Conservation (phyloP, 495 filamentous ascomycete species). For the Wilcoxina mikolae region DNA sequence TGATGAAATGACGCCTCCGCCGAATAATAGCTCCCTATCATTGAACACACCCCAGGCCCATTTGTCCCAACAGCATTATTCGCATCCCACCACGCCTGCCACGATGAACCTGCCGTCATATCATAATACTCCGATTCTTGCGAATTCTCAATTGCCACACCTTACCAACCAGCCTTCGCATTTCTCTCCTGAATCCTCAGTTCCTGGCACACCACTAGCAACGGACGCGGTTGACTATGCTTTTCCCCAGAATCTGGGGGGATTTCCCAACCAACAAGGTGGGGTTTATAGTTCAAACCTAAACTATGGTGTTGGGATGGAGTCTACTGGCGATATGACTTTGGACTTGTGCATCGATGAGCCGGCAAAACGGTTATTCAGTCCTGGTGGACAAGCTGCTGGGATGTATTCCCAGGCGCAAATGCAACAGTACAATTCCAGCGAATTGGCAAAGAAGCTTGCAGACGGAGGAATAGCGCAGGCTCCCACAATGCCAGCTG, state of each 20-base stretch:
- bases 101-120: conserved; percentile 47
- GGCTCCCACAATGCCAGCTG: conserved; percentile 3
- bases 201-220: conserved; percentile 56
- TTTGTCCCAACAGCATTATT: conserved; percentile 65
- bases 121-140: conserved; percentile 93
- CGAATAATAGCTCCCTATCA: conserved; percentile 41
- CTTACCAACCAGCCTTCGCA: conserved; percentile 53
- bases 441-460: conserved; percentile 2
- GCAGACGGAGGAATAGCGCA: neutral
- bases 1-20: conserved; percentile 42
- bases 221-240: conserved; percentile 32
- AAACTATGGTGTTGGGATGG: conserved; percentile 24
- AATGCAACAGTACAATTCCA: conserved; percentile 29
- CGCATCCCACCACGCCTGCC: conserved; percentile 75
- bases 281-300: conserved; percentile 29
- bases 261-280: conserved; percentile 31
- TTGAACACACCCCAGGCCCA: conserved; percentile 36
- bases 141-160: conserved; percentile 90
- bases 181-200: conserved; percentile 58
- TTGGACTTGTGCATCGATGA: conserved; percentile 80
- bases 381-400: conserved; percentile 59
- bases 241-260: conserved; percentile 32
- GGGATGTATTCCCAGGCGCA: conserved; percentile 30
- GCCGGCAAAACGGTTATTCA: conserved; percentile 84
- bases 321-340: conserved; percentile 32